Conservation (phyloP, 495 filamentous ascomycete species). For the Penicillium pancosmium region DNA sequence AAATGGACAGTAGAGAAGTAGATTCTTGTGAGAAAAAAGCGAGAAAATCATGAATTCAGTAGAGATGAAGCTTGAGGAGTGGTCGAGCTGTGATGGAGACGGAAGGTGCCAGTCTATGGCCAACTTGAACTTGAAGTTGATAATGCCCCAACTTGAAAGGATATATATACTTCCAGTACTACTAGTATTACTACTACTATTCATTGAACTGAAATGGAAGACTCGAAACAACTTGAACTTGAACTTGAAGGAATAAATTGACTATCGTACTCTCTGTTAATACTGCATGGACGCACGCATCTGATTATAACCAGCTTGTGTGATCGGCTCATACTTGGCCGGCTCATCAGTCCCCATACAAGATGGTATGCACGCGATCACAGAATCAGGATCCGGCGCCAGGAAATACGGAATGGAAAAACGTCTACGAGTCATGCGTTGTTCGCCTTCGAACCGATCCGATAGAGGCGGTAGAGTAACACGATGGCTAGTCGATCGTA, state of each 20-base stretch:
- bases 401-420: conserved; percentile 69
- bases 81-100: background rate
- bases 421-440: conserved; percentile 52
- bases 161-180: too few species aligned
- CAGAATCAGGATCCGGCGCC: conserved; percentile 51
- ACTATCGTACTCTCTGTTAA: conserved; percentile 9
- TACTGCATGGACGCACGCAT: conserved; percentile 58
- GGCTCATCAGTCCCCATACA: conserved; percentile 42
- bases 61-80: too few species aligned
- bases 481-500: conserved; percentile 59
- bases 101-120: background rate
- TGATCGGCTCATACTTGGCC: conserved; percentile 56
- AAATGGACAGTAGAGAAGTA: background rate
- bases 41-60: too few species aligned
- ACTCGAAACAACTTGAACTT: too few species aligned
- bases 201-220: background rate
- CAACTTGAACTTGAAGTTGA: too few species aligned
- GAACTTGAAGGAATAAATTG: too few species aligned
- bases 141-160: too few species aligned
- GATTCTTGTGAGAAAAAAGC: background rate
- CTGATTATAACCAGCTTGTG: conserved; percentile 52
- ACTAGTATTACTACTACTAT: too few species aligned
- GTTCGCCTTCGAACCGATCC: conserved; percentile 37
- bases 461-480: conserved; percentile 47
- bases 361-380: conserved; percentile 60